phyloP scores from a whole-genome alignment of 208 protist species.

The Acanthamoeba healyi region DNA sequence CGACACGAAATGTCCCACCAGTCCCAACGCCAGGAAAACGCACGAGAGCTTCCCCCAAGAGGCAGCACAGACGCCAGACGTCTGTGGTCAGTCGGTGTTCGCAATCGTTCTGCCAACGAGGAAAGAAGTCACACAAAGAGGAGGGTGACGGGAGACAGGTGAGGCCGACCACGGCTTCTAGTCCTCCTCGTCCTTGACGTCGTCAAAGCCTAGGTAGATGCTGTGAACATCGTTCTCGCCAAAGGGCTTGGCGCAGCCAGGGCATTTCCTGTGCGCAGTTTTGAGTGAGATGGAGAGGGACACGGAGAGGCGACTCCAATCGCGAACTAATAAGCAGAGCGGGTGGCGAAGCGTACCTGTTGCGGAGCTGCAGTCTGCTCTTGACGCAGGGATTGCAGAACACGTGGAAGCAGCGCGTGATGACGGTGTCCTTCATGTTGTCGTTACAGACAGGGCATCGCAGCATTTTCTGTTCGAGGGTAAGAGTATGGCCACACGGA shows the following conservation, averaged over 20 bases:
- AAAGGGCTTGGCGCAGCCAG: constrained; percentile 68
- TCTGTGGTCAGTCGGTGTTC: no score
- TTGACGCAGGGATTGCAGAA: constrained; percentile 74
- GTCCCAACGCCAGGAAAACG: not conserved
- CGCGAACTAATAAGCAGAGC: not conserved
- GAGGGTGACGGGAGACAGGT: not conserved
- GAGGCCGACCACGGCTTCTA: not conserved
- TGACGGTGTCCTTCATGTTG: constrained; percentile 72
- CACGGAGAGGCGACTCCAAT: not conserved
- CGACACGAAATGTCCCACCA: not conserved
- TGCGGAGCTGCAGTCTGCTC: constrained; percentile 38
- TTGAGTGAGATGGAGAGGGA: not conserved
- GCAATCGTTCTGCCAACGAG: no score
- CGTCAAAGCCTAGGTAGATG: constrained; percentile 73
- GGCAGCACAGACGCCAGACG: no score
- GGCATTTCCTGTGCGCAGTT: constrained; percentile 28
- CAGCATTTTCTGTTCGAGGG: constrained; percentile 21
- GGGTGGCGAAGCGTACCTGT: constrained; percentile 3
- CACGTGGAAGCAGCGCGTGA: constrained; percentile 75
- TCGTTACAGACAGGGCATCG: constrained; percentile 73
- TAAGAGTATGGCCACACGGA: not conserved
- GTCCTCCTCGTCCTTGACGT: constrained; percentile 5
- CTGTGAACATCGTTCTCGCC: constrained; percentile 71
- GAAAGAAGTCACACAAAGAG: not conserved
- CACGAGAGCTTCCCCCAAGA: not conserved